phyloP scores from a whole-genome alignment of 306 rosid genomes.

The Astragalus glycyphyllos region DNA sequence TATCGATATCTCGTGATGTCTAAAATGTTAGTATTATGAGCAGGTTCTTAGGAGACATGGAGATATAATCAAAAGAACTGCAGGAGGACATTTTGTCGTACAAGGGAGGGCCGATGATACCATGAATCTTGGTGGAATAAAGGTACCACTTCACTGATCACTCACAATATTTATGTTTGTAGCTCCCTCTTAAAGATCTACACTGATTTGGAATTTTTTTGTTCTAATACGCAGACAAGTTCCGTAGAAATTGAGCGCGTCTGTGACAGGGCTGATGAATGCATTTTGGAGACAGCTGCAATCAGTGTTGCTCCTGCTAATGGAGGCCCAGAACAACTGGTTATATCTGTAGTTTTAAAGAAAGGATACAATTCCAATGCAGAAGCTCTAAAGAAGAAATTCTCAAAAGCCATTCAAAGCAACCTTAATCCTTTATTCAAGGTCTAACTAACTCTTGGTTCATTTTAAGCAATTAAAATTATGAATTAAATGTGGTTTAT shows the following conservation, averaged over 20 bases:
- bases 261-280: conserved; percentile 72
- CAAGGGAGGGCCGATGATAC: conserved; percentile 97
- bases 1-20: neutral
- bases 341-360: conserved; percentile 67
- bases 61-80: conserved; percentile 74
- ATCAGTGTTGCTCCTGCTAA: conserved; percentile 63
- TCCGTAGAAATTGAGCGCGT: conserved; percentile 85
- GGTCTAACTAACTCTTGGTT: conserved; percentile 50
- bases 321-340: conserved; percentile 86
- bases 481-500: conserved; percentile 13
- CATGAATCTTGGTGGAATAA: conserved; percentile 95
- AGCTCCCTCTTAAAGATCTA: conserved; percentile 1
- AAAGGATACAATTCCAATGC: conserved; percentile 56
- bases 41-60: conserved; percentile 90
- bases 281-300: conserved; percentile 81
- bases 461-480: neutral
- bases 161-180: neutral
- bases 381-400: conserved; percentile 56
- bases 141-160: conserved; percentile 58
- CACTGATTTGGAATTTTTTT: conserved; percentile 22
- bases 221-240: conserved; percentile 60
- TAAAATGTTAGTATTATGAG: no score
- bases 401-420: conserved; percentile 76
- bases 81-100: conserved; percentile 68
- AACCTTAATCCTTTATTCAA: conserved; percentile 89